Conservation (phyloP, 441 rosid genomes). For the Corymbia calophylla region DNA sequence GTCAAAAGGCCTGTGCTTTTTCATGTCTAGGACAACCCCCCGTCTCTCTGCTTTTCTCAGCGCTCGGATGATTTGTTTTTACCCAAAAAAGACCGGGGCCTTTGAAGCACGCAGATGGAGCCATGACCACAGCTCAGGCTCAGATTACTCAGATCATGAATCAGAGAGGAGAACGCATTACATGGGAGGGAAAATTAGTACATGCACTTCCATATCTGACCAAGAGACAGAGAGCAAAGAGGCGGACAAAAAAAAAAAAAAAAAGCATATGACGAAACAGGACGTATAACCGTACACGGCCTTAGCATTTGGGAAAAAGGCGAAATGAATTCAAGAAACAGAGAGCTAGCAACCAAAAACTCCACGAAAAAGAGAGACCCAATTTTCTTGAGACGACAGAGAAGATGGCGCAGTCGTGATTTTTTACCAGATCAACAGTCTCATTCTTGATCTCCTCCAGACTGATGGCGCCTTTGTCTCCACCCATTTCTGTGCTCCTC, state of each 20-base stretch:
- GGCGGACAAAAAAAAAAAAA: too few species aligned
- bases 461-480: not conserved
- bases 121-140: not conserved
- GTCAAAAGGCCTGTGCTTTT: not conserved
- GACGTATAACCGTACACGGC: not conserved
- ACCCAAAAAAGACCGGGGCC: too few species aligned
- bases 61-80: too few species aligned
- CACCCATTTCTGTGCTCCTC: not conserved
- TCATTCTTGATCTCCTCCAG: constrained; percentile 17
- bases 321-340: not conserved
- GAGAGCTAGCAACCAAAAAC: not conserved
- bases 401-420: not conserved
- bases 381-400: not conserved
- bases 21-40: not conserved
- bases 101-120: not conserved
- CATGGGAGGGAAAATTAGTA: not conserved
- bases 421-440: constrained; percentile 12
- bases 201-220: not conserved
- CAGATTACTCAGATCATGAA: not conserved
- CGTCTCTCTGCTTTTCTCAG: not conserved
- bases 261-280: not conserved
- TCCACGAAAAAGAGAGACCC: not conserved
- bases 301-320: not conserved
- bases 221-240: not conserved
- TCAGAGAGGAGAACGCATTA: not conserved